Evolutionary conservation across 345 rosid species (phyloP).

Genomic region (Mallotus nudiflorus): DNA sequence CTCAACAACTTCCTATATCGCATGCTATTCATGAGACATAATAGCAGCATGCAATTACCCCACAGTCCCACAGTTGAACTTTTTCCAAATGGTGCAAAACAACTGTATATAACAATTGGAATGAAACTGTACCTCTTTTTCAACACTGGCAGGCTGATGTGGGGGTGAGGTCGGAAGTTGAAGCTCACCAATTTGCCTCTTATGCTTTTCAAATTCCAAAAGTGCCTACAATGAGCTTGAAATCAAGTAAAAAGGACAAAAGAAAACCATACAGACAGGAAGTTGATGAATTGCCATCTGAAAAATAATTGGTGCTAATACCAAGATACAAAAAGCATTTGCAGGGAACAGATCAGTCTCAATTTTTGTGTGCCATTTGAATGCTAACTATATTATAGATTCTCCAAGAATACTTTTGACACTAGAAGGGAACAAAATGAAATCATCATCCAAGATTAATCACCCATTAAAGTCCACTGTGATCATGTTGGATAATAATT

Average conservation of each 20-base stretch:
- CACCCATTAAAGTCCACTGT: background rate
- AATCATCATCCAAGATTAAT: background rate
- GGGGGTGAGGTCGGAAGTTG: constrained; percentile 61
- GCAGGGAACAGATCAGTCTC: background rate
- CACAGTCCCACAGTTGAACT: background rate
- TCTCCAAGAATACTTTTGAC: background rate
- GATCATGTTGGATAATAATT: background rate
- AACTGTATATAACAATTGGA: constrained; percentile 4
- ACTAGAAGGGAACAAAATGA: background rate
- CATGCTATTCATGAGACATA: background rate
- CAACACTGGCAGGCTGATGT: constrained; percentile 51
- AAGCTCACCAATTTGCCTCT: constrained; percentile 68
- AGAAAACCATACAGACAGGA: constrained; percentile 5
- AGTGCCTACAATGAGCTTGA: constrained; percentile 56
- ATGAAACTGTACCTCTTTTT: constrained; percentile 61
- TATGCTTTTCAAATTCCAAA: constrained; percentile 79
- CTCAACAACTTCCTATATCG: background rate
- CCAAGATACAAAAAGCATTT: constrained; percentile 5
- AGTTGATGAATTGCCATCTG: background rate
- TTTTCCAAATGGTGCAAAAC: constrained; percentile 4
- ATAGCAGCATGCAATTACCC: background rate
- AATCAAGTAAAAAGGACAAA: constrained; percentile 17
- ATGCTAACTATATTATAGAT: background rate
- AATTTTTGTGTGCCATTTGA: background rate
- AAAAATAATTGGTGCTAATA: background rate